These are phyloP conservation scores for Zygotorulaspora chibaensis DNA, from an alignment of 805 yeast genomes.

Conservation along the genomic window DNA sequence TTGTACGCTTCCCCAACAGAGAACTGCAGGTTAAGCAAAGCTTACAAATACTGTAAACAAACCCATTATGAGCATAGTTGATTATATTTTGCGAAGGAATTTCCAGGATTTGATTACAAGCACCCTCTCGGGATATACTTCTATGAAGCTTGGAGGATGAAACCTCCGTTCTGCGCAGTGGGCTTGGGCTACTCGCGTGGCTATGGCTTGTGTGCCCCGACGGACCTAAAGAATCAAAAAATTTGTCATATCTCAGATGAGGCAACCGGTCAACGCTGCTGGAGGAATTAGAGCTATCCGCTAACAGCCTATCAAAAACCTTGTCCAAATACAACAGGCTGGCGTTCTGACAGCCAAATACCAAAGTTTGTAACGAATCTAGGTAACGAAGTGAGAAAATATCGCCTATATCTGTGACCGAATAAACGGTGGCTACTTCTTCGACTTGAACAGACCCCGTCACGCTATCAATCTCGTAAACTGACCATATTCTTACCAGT, in stretches of 20 bases:
- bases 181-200: conserved; percentile 23
- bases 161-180: conserved; percentile 6
- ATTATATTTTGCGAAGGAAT: conserved; percentile 63
- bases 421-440: conserved; percentile 70
- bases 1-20: conserved; percentile 8
- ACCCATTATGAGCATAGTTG: conserved; percentile 88
- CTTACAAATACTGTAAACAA: conserved; percentile 60
- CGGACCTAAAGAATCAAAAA: conserved; percentile 88
- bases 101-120: conserved; percentile 47
- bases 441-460: conserved; percentile 24
- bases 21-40: conserved; percentile 15
- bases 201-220: conserved; percentile 48
- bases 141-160: conserved; percentile 9
- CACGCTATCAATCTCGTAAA: conserved; percentile 33
- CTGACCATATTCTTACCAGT: conserved; percentile 78
- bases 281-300: conserved; percentile 12
- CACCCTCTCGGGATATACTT: conserved; percentile 6
- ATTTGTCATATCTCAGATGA: conserved; percentile 68
- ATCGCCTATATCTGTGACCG: conserved; percentile 87
- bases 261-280: conserved; percentile 44
- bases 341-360: conserved; percentile 91
- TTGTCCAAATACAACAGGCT: conserved; percentile 67
- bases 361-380: conserved; percentile 53
- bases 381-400: conserved; percentile 79
- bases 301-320: conserved; percentile 23